These are phyloP conservation scores for Trametes cingulata DNA, from an alignment of 768 basidiomycete species.

Conservation along the genomic window DNA sequence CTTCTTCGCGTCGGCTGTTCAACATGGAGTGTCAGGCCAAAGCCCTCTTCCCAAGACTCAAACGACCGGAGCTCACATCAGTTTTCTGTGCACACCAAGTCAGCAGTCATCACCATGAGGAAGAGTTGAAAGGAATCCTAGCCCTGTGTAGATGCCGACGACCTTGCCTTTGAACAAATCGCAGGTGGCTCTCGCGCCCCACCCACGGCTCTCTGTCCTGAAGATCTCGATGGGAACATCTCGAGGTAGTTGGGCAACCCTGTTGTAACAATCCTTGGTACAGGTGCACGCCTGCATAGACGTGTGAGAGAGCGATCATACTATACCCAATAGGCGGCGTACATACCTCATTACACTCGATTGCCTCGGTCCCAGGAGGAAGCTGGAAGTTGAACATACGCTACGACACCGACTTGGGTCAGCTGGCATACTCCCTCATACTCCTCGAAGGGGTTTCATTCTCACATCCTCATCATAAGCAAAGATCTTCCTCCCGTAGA, in stretches of 20 bases:
- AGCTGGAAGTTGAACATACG: constrained; percentile 49
- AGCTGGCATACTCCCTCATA: neutral
- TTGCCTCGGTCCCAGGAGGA: constrained; percentile 48
- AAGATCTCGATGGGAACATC: constrained; percentile 63
- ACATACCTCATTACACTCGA: constrained; percentile 67
- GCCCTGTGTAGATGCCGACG: constrained; percentile 73
- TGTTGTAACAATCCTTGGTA: constrained; percentile 51
- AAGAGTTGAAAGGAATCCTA: constrained; percentile 19
- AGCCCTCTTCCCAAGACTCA: too few species aligned
- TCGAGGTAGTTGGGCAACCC: constrained; percentile 61
- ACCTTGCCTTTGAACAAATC: constrained; percentile 55
- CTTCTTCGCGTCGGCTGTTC: constrained; percentile 45
- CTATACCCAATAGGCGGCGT: neutral
- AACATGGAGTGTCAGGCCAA: neutral
- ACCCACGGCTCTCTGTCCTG: constrained; percentile 58
- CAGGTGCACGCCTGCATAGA: constrained; percentile 45
- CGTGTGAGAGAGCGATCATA: neutral
- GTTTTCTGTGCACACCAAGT: constrained; percentile 32
- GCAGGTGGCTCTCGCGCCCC: constrained; percentile 58
- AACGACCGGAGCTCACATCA: constrained; percentile 43
- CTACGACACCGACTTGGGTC: constrained; percentile 32
- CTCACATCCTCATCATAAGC: constrained; percentile 45
- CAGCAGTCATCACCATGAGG: neutral
- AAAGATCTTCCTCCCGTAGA: constrained; percentile 30
- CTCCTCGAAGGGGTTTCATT: constrained; percentile 11